Conservation (phyloP, 2,329 filamentous ascomycete genomes). For the Diplodia intermedia region DNA sequence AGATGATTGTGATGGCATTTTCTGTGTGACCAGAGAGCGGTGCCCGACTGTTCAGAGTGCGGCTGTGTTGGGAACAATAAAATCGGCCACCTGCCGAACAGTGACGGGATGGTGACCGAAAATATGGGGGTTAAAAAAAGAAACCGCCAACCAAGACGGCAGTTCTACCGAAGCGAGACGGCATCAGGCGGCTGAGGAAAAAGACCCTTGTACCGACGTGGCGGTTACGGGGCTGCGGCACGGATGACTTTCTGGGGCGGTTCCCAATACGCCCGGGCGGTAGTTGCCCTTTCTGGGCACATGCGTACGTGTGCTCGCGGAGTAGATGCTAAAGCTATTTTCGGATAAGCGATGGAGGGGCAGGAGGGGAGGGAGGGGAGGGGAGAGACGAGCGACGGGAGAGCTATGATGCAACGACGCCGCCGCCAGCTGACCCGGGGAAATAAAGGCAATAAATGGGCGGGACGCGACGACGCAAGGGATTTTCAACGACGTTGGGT, state of each 20-base stretch:
- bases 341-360: neutral
- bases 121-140: neutral
- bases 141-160: neutral
- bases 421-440: slow-evolving; percentile 1
- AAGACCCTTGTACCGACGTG: too few relatives aligned
- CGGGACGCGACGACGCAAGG: neutral
- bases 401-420: neutral
- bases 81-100: neutral
- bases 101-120: too few relatives aligned
- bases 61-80: neutral
- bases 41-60: neutral
- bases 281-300: neutral
- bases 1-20: too few relatives aligned
- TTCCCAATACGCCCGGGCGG: neutral
- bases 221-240: slow-evolving; percentile 5
- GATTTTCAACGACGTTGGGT: neutral
- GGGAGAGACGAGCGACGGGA: too few relatives aligned
- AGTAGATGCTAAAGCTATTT: neutral
- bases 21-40: too few relatives aligned
- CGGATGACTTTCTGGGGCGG: neutral
- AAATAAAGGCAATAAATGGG: slow-evolving; percentile 2
- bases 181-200: neutral
- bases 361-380: neutral
- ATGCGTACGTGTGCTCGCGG: neutral
- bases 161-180: slow-evolving; percentile 2